Evolutionary conservation across 1,284 basidiomycete genomes (phyloP).

Genomic region (Apiotrichum porosum): DNA sequence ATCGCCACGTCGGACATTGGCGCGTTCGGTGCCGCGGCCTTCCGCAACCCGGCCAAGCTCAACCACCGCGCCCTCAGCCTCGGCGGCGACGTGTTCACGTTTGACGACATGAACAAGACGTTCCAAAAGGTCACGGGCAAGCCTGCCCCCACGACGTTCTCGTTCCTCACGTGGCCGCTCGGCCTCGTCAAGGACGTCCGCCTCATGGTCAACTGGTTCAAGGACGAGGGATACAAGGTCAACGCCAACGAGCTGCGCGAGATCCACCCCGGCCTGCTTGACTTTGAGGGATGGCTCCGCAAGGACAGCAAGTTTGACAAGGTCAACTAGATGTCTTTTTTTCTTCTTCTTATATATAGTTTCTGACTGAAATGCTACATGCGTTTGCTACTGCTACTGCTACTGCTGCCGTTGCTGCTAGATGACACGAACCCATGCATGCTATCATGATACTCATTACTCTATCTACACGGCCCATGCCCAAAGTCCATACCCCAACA

Average conservation of each 20-base stretch:
- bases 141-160: conserved; percentile 18
- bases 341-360: no score
- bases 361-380: no score
- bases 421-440: no score
- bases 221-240: conserved; percentile 9
- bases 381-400: no score
- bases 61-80: conserved; percentile 16
- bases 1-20: conserved; percentile 25
- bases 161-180: conserved; percentile 1
- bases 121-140: conserved; percentile 14
- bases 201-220: conserved; percentile 15
- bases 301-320: conserved; percentile 4
- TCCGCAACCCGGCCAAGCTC: conserved; percentile 8
- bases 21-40: conserved; percentile 17
- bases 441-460: no score
- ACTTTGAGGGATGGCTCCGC: conserved; percentile 12
- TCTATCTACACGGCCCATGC: no score
- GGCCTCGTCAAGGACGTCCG: conserved; percentile 1
- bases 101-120: conserved; percentile 16
- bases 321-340: not conserved
- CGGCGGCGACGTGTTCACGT: conserved; percentile 24
- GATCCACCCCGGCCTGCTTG: conserved; percentile 8
- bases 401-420: no score
- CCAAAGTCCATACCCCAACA: no score
- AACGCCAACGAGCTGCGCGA: conserved; percentile 1